phyloP scores from a whole-genome alignment of 306 rosid genomes.

The Inga leiocalycina region DNA sequence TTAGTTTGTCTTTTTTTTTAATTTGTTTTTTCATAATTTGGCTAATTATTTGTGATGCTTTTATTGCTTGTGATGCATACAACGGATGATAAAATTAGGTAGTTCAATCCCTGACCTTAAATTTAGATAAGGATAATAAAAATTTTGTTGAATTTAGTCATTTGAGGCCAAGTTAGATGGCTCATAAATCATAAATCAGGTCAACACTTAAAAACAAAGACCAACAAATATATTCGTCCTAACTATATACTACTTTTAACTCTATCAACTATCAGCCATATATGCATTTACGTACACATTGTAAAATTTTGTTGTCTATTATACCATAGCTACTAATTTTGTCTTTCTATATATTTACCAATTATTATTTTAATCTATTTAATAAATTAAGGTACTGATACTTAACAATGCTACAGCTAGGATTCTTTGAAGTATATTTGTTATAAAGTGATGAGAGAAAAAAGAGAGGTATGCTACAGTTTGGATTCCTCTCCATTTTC shows the following conservation, averaged over 20 bases:
- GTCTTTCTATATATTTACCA: not conserved
- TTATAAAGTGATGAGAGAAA: not conserved
- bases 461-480: not conserved
- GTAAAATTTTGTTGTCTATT: not conserved
- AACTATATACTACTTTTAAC: too few species aligned
- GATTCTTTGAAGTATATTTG: not conserved
- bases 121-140: not conserved
- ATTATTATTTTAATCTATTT: not conserved
- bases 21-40: not conserved
- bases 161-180: too few species aligned
- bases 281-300: too few species aligned
- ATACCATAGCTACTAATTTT: not conserved
- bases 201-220: too few species aligned
- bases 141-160: conserved; percentile 13
- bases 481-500: not conserved
- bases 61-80: not conserved
- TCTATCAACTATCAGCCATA: too few species aligned
- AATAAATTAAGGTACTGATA: not conserved
- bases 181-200: too few species aligned
- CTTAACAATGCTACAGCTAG: not conserved
- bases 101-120: too few species aligned
- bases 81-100: too few species aligned
- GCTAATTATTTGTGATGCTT: not conserved
- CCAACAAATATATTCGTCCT: too few species aligned
- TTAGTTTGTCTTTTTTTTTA: not conserved